phyloP scores from a whole-genome alignment of 805 yeast genomes.

The Candida hungchunana region DNA sequence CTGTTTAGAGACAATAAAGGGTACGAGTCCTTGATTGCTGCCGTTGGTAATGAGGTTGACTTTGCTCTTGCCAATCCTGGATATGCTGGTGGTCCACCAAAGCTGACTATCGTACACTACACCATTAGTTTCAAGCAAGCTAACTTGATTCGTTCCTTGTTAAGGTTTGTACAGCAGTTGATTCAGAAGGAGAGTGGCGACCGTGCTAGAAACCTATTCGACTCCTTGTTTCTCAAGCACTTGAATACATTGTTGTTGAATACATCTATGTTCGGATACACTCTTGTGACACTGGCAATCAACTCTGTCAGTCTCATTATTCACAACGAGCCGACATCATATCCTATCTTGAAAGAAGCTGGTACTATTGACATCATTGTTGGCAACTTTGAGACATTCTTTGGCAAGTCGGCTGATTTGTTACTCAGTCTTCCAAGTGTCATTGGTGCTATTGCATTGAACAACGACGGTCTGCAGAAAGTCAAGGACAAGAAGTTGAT shows the following conservation, averaged over 20 bases:
- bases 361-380: constrained; percentile 63
- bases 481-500: constrained; percentile 41
- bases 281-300: constrained; percentile 54
- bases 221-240: constrained; percentile 67
- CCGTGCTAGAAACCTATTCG: constrained; percentile 78
- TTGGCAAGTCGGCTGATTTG: constrained; percentile 56
- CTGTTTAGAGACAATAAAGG: constrained; percentile 69
- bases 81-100: constrained; percentile 56
- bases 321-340: constrained; percentile 90
- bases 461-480: constrained; percentile 61
- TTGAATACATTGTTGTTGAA: constrained; percentile 55
- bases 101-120: constrained; percentile 45
- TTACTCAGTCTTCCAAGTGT: constrained; percentile 64
- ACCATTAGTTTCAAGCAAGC: constrained; percentile 57
- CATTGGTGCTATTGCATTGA: constrained; percentile 79
- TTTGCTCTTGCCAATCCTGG: constrained; percentile 58
- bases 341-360: constrained; percentile 72
- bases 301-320: constrained; percentile 66
- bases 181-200: constrained; percentile 78
- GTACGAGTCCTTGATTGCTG: constrained; percentile 52
- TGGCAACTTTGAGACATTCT: constrained; percentile 48
- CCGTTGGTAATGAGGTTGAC: constrained; percentile 59
- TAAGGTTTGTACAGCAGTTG: constrained; percentile 60
- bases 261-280: constrained; percentile 62
- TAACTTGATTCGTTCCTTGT: constrained; percentile 49